Evolutionary conservation across 2,329 filamentous ascomycete genomes (phyloP).

Genomic region (Paracamarosporium sp.): DNA sequence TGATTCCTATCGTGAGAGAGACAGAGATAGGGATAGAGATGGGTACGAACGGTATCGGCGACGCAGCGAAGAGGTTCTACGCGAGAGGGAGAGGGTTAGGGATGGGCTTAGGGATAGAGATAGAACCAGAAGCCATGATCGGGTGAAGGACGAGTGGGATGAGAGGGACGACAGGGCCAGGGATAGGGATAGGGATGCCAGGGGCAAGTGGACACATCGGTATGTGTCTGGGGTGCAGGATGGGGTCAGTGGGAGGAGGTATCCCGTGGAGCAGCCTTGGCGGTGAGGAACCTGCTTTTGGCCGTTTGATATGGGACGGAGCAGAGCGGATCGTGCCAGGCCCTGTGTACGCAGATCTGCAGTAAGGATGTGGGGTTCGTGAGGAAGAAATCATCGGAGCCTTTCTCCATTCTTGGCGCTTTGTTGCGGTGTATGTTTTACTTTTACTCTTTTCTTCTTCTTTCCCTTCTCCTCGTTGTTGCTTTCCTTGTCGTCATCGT

Average conservation of each 20-base stretch:
- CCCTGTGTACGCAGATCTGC: background rate
- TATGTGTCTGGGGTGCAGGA: slow-evolving; percentile 44
- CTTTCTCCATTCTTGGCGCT: too few species aligned
- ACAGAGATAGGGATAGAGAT: slow-evolving; percentile 17
- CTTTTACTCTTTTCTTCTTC: background rate
- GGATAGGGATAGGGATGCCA: slow-evolving; percentile 11
- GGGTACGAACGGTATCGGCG: slow-evolving; percentile 13
- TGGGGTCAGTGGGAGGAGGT: slow-evolving; percentile 41
- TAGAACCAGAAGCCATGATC: slow-evolving; percentile 23
- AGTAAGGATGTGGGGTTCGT: background rate
- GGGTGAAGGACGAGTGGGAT: slow-evolving; percentile 30
- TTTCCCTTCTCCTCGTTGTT: background rate
- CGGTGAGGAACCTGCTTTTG: slow-evolving; percentile 5
- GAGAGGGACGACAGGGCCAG: slow-evolving; percentile 16
- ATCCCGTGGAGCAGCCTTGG: slow-evolving; percentile 31
- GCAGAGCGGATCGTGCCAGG: background rate
- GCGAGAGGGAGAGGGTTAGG: slow-evolving; percentile 8
- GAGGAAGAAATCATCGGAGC: too few species aligned
- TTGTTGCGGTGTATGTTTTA: background rate
- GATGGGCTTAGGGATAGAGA: slow-evolving; percentile 5
- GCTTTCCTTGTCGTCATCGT: too few species aligned
- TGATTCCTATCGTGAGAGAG: slow-evolving; percentile 18
- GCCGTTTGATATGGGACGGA: background rate
- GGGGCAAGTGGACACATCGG: slow-evolving; percentile 28
- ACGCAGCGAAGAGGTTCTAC: slow-evolving; percentile 16